Percentiles rank a stretch among this genome's conserved stretches.
These are phyloP conservation scores for Capsicum pubescens DNA, from an alignment of 257 asterid genomes.

Conservation along the genomic window DNA sequence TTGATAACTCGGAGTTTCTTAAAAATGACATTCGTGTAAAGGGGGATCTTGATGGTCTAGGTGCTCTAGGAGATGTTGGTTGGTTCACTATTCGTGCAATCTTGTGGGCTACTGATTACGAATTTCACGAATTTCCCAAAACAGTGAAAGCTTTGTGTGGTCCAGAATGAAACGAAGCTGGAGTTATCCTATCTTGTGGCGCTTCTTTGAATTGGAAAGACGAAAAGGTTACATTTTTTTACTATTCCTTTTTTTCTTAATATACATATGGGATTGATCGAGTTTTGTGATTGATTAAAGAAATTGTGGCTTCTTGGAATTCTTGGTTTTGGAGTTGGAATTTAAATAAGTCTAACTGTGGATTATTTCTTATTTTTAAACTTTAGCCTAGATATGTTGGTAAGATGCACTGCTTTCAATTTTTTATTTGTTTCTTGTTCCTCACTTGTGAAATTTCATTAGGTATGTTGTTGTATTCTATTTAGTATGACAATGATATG, in stretches of 20 bases:
- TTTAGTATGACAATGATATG: too few species aligned
- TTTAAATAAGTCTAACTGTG: too few species aligned
- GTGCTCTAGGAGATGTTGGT: conserved; percentile 77
- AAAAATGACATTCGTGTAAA: conserved; percentile 72
- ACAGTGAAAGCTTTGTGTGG: conserved; percentile 54
- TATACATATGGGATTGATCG: too few species aligned
- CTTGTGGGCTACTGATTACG: conserved; percentile 63
- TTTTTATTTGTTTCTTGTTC: too few species aligned
- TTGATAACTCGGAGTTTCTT: conserved; percentile 47
- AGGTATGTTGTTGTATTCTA: too few species aligned
- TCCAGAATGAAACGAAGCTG: conserved; percentile 53
- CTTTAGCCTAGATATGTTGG: too few species aligned
- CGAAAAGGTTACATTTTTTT: conserved; percentile 63
- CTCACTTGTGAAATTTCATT: too few species aligned
- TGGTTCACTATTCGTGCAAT: conserved; percentile 80
- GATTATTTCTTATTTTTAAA: too few species aligned
- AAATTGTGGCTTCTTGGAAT: too few species aligned
- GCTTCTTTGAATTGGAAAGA: conserved; percentile 74
- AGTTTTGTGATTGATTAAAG: too few species aligned
- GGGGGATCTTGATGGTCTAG: conserved; percentile 75
- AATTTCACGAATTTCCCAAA: conserved; percentile 53
- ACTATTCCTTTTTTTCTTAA: conserved; percentile 57
- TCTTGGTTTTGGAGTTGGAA: too few species aligned
- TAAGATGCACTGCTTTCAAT: too few species aligned
- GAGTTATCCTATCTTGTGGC: conserved; percentile 64